These are phyloP conservation scores for Lichtheimia ornata DNA, from an alignment of 371 early-diverging fungal species.

Conservation along the genomic window DNA sequence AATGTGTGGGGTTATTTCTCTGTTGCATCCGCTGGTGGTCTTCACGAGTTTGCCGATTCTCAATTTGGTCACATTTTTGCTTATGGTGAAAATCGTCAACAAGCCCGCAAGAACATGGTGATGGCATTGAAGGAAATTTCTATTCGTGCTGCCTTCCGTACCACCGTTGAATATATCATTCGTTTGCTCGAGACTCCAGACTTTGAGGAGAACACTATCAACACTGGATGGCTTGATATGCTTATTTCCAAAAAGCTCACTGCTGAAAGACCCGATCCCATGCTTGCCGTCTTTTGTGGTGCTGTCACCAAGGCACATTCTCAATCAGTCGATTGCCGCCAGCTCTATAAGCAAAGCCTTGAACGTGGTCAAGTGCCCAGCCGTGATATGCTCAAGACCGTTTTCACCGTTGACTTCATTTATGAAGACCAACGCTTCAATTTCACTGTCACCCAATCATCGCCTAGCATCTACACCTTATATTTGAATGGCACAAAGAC, in stretches of 20 bases:
- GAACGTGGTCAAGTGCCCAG: slow-evolving; percentile 92
- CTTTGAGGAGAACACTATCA: slow-evolving; percentile 88
- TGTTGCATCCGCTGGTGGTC: slow-evolving; percentile 90
- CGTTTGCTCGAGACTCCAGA: slow-evolving; percentile 90
- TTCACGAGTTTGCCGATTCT: slow-evolving; percentile 98
- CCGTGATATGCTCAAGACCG: slow-evolving; percentile 75
- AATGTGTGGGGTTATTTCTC: slow-evolving; percentile 99
- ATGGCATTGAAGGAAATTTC: slow-evolving; percentile 97
- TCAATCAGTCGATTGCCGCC: slow-evolving; percentile 58
- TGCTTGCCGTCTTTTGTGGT: slow-evolving; percentile 90
- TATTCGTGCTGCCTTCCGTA: slow-evolving; percentile 97
- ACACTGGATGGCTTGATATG: slow-evolving; percentile 96
- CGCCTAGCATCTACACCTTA: slow-evolving; percentile 80
- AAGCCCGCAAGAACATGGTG: slow-evolving; percentile 94
- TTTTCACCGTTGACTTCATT: slow-evolving; percentile 85
- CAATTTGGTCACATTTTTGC: slow-evolving; percentile 99
- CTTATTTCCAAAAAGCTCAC: slow-evolving; percentile 89
- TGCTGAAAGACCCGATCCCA: slow-evolving; percentile 89
- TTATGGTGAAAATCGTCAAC: slow-evolving; percentile 93
- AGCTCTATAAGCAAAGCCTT: slow-evolving; percentile 78
- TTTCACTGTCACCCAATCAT: slow-evolving; percentile 80
- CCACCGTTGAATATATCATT: slow-evolving; percentile 96
- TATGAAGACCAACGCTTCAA: slow-evolving; percentile 87
- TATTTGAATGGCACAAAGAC: slow-evolving; percentile 83
- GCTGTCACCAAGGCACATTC: slow-evolving; percentile 87